A percentile compares a stretch with the other conserved stretches of the same genome.
phyloP scores from a whole-genome alignment of 108 stramenopile species.

The Thalassiosira profunda region DNA sequence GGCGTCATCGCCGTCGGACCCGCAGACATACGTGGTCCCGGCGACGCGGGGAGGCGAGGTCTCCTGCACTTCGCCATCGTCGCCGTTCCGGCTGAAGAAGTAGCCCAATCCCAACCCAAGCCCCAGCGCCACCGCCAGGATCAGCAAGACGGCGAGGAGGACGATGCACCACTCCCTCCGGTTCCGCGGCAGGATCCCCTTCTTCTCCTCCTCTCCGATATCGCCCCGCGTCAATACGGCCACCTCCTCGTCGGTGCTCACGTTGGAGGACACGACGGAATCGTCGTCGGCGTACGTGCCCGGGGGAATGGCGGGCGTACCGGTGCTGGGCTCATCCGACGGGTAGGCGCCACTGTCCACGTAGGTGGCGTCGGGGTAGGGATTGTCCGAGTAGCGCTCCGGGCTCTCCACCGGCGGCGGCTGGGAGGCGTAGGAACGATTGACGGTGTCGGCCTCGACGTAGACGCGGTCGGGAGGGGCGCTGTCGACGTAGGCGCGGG shows the following conservation, averaged over 20 bases:
- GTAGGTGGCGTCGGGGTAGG: too few species aligned
- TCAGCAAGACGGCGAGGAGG: slow-evolving; percentile 14
- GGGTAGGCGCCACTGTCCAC: too few species aligned
- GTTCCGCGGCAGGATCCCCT: slow-evolving; percentile 32
- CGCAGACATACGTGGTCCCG: slow-evolving; percentile 3
- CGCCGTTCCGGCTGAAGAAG: too few species aligned
- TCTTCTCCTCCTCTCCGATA: neutral
- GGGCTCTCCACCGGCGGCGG: too few species aligned
- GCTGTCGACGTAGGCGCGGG: too few species aligned
- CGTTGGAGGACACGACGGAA: slow-evolving; percentile 31
- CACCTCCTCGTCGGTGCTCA: slow-evolving; percentile 7
- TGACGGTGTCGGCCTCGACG: too few species aligned
- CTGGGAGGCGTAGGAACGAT: too few species aligned
- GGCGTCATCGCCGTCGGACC: neutral
- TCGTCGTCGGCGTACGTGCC: slow-evolving; percentile 37
- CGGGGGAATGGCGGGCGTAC: too few species aligned
- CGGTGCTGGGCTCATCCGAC: too few species aligned
- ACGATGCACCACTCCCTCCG: slow-evolving; percentile 37
- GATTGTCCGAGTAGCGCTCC: too few species aligned
- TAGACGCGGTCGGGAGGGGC: too few species aligned
- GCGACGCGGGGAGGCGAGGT: neutral
- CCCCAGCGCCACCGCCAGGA: slow-evolving; percentile 25
- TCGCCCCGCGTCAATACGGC: neutral
- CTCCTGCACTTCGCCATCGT: too few species aligned
- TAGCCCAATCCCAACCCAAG: slow-evolving; percentile 37